These are phyloP conservation scores for Arachis monticola DNA, from an alignment of 331 rosid genomes.

Conservation along the genomic window DNA sequence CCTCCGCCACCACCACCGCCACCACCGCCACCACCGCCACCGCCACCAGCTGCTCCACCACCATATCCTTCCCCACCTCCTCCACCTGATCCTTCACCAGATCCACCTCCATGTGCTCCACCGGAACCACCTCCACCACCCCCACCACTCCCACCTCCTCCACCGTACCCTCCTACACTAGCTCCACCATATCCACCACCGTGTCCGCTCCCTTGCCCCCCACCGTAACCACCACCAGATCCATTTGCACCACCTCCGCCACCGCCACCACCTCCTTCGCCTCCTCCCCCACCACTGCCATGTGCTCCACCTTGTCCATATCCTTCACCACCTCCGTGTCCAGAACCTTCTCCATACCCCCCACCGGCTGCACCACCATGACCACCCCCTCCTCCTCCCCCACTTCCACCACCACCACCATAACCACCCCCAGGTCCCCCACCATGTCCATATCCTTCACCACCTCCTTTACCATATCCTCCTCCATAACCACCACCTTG, in stretches of 20 bases:
- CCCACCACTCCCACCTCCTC: slow-evolving; percentile 37
- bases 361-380: slow-evolving; percentile 38
- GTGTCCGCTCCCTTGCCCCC: slow-evolving; percentile 43
- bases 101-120: slow-evolving; percentile 35
- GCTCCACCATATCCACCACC: slow-evolving; percentile 45
- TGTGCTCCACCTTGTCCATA: slow-evolving; percentile 45
- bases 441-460: slow-evolving; percentile 45
- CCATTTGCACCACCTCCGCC: slow-evolving; percentile 46
- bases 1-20: slow-evolving; percentile 34
- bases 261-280: slow-evolving; percentile 32
- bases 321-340: slow-evolving; percentile 47
- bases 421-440: slow-evolving; percentile 42
- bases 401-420: slow-evolving; percentile 27
- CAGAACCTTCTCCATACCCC: slow-evolving; percentile 47
- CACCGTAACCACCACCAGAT: slow-evolving; percentile 46
- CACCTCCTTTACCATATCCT: slow-evolving; percentile 49
- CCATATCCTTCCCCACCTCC: slow-evolving; percentile 53
- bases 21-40: slow-evolving; percentile 31
- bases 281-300: slow-evolving; percentile 41
- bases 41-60: slow-evolving; percentile 38
- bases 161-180: slow-evolving; percentile 15
- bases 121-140: slow-evolving; percentile 37
- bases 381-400: slow-evolving; percentile 44
- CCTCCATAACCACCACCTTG: slow-evolving; percentile 46
- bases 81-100: slow-evolving; percentile 37